Evolutionary conservation across 805 yeast genomes (phyloP).

Genomic region (Brettanomyces naardenensis): DNA sequence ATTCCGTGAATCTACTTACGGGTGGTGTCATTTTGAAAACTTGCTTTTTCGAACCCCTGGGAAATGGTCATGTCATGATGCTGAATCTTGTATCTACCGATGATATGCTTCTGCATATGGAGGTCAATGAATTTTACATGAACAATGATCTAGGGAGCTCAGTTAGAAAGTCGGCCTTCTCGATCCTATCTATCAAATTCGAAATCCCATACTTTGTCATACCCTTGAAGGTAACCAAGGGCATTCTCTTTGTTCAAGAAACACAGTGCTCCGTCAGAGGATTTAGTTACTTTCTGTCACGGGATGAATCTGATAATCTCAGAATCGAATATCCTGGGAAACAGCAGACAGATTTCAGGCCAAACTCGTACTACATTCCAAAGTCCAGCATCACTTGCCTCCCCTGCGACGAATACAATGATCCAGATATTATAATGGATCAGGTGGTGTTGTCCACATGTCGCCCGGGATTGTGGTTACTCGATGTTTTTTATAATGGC

Average conservation of each 20-base stretch:
- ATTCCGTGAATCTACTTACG: slow-evolving; percentile 16
- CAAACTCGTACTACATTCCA: slow-evolving; percentile 22
- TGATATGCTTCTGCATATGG: slow-evolving; percentile 15
- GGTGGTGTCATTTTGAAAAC: slow-evolving; percentile 18
- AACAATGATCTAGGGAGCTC: slow-evolving; percentile 7
- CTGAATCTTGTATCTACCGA: slow-evolving; percentile 17
- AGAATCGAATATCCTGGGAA: slow-evolving; percentile 9
- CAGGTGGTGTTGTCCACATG: slow-evolving; percentile 22
- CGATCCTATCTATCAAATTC: slow-evolving; percentile 14
- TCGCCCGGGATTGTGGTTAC: slow-evolving; percentile 14
- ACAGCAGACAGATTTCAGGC: slow-evolving; percentile 5
- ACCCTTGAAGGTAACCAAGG: slow-evolving; percentile 17
- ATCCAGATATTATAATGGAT: slow-evolving; percentile 14
- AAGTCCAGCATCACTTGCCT: slow-evolving; percentile 11
- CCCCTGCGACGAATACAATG: slow-evolving; percentile 12
- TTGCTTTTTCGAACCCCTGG: slow-evolving; percentile 17
- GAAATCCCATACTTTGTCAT: slow-evolving; percentile 22
- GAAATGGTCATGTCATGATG: slow-evolving; percentile 15
- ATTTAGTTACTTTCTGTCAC: slow-evolving; percentile 17
- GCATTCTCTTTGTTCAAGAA: slow-evolving; percentile 21
- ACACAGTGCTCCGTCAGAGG: slow-evolving; percentile 17
- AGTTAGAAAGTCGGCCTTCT: slow-evolving; percentile 11
- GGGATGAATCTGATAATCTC: slow-evolving; percentile 20
- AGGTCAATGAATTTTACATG: slow-evolving; percentile 17
- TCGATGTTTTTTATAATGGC: slow-evolving; percentile 19